Base-by-base conservation (phyloP, 1,139 yeast genomes). In the Pichia sp. region DNA sequence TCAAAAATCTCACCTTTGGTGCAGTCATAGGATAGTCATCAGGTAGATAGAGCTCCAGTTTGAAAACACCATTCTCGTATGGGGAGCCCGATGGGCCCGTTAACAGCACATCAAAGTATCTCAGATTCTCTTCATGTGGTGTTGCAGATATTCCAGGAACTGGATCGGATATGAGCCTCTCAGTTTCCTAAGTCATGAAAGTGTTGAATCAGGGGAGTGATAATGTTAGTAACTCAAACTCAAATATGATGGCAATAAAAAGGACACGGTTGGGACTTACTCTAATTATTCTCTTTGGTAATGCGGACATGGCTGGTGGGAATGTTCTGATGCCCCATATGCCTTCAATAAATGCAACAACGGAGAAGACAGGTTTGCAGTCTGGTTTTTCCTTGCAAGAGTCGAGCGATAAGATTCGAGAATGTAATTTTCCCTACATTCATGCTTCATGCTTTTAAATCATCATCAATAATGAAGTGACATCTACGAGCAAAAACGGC, bases 1-100 rank as follows among this genome's bases (percentile, higher is more conserved):
- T 91, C 45, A 91, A 65, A 52, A 91, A 91, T 43, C 96, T 69
- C 38, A 88, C 94, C 58, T 85, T 86, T 31, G 97, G 97, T 0
- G 97, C 94, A 55, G 81, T 80, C 94, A 84, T 70, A 17, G 95
- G 95, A 58, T 86, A 86, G 53, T 86, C 95, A 52, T 86, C 94
- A 2, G 95, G 95, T 44, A 85, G 63, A 55, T 70, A 86, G 44
- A 85, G 66, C 57, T 85, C 95, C 38, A 86, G 64, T 48, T 77
- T 71, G 63, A 85, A 85, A 34, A 72, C 65, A 10, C 95, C 95
- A 34, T 69, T 64, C 48, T 86, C 94, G 51, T 85, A 86, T 2
- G 96, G 94, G 11, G 93, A 79, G 39, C 79, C 78, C 16, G 71
- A 65, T 8, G 99, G 98, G 0, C 99, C 99, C 46, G 85, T 87